A percentile compares a stretch with the other conserved stretches of the same genome.
phyloP scores from a whole-genome alignment of 805 yeast species.

The Candida patagonica region DNA sequence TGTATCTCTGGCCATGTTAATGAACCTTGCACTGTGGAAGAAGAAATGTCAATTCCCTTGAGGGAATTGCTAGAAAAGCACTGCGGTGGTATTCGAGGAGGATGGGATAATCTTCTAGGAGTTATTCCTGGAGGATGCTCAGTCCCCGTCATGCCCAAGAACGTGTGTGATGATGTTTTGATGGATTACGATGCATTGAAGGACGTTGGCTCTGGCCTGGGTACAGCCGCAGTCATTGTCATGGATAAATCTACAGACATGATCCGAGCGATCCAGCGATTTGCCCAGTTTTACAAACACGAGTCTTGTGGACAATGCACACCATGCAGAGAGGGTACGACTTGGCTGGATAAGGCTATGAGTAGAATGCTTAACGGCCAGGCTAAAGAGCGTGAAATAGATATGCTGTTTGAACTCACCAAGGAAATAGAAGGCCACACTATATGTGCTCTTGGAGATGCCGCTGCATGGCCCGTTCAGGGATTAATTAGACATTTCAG shows the following conservation, averaged over 20 bases:
- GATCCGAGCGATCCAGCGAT: slow-evolving; percentile 76
- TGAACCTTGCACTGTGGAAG: slow-evolving; percentile 89
- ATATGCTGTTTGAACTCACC: slow-evolving; percentile 73
- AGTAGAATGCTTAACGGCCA: slow-evolving; percentile 71
- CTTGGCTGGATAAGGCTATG: slow-evolving; percentile 80
- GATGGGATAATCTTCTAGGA: slow-evolving; percentile 85
- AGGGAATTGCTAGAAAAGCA: slow-evolving; percentile 76
- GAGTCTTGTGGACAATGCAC: slow-evolving; percentile 95
- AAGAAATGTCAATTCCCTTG: slow-evolving; percentile 86
- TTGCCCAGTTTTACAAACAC: slow-evolving; percentile 77
- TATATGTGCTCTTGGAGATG: slow-evolving; percentile 87
- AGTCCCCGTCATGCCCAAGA: slow-evolving; percentile 69
- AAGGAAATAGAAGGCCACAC: slow-evolving; percentile 88
- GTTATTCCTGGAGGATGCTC: slow-evolving; percentile 89
- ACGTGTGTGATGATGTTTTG: slow-evolving; percentile 54
- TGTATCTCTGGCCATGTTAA: slow-evolving; percentile 88
- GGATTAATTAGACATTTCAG: slow-evolving; percentile 79
- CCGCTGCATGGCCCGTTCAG: slow-evolving; percentile 91
- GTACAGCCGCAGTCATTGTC: slow-evolving; percentile 89
- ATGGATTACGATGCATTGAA: slow-evolving; percentile 86
- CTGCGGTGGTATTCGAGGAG: slow-evolving; percentile 86
- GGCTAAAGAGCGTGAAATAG: slow-evolving; percentile 73
- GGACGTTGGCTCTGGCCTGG: slow-evolving; percentile 80
- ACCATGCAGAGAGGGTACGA: slow-evolving; percentile 90
- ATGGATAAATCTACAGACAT: slow-evolving; percentile 83